Conservation (phyloP, 805 yeast species). For the Tetrapisispora taiwanensis region DNA sequence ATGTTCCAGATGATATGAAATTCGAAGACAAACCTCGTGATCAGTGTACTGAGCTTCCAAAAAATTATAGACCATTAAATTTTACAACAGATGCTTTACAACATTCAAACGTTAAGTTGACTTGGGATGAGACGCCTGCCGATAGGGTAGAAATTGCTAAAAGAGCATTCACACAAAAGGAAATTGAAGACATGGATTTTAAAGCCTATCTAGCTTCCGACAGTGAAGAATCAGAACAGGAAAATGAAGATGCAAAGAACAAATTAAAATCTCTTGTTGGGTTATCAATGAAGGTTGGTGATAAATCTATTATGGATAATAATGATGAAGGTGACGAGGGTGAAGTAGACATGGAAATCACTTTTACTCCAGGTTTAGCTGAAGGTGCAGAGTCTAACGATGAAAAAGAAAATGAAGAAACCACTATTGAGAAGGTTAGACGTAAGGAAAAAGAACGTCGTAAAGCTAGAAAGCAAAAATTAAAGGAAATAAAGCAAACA, state of each 20-base stretch:
- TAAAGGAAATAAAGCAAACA: slow-evolving; percentile 48
- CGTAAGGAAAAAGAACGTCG: slow-evolving; percentile 91
- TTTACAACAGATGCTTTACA: slow-evolving; percentile 94
- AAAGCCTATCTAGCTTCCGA: slow-evolving; percentile 84
- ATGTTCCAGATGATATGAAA: slow-evolving; percentile 85
- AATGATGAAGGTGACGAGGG: slow-evolving; percentile 38
- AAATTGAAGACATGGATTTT: slow-evolving; percentile 83
- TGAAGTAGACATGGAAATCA: slow-evolving; percentile 87
- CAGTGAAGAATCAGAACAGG: slow-evolving; percentile 46
- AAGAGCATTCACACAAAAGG: slow-evolving; percentile 78
- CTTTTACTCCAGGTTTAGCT: slow-evolving; percentile 81
- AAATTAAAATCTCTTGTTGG: slow-evolving; percentile 56
- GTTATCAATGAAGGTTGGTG: slow-evolving; percentile 29
- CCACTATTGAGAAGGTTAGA: slow-evolving; percentile 68
- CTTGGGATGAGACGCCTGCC: slow-evolving; percentile 98
- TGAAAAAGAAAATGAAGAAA: slow-evolving; percentile 42
- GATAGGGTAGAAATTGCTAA: slow-evolving; percentile 71
- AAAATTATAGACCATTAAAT: slow-evolving; percentile 62
- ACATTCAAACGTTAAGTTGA: slow-evolving; percentile 88
- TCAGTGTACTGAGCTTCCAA: slow-evolving; percentile 58
- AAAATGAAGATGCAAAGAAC: slow-evolving; percentile 34
- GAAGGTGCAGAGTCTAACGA: slow-evolving; percentile 29
- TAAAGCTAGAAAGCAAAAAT: slow-evolving; percentile 67
- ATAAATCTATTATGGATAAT: slow-evolving; percentile 33
- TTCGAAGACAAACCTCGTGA: slow-evolving; percentile 76